phyloP scores from a whole-genome alignment of 768 basidiomycete genomes.

The Arthromyces matolae region DNA sequence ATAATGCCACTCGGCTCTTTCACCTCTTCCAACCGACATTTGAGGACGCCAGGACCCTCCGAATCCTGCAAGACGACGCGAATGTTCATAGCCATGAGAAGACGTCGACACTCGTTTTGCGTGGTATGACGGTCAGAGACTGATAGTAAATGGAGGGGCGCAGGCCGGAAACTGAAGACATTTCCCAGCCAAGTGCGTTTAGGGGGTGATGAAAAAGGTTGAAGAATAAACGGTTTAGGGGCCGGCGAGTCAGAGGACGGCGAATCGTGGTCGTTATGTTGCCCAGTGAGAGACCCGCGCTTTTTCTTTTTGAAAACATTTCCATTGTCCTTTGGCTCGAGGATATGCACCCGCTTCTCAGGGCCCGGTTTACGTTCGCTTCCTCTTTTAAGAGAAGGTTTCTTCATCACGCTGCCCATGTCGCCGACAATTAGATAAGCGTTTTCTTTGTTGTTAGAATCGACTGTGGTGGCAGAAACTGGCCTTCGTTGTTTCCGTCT shows the following conservation, averaged over 20 bases:
- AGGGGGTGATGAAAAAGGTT: slow-evolving; percentile 41
- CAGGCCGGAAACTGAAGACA: slow-evolving; percentile 82
- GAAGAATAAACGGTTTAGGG: slow-evolving; percentile 33
- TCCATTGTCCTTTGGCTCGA: slow-evolving; percentile 39
- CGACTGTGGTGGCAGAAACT: slow-evolving; percentile 20
- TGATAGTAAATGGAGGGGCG: slow-evolving; percentile 55
- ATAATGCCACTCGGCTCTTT: slow-evolving; percentile 52
- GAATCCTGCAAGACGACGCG: slow-evolving; percentile 61
- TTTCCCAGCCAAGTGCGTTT: slow-evolving; percentile 83
- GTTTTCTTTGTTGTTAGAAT: slow-evolving; percentile 58
- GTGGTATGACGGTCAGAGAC: slow-evolving; percentile 59
- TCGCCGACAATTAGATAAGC: slow-evolving; percentile 14
- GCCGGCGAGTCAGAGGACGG: slow-evolving; percentile 31
- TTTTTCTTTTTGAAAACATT: slow-evolving; percentile 34
- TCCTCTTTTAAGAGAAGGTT: slow-evolving; percentile 43
- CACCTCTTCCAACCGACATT: slow-evolving; percentile 71
- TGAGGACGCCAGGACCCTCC: slow-evolving; percentile 64
- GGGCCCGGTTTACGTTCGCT: slow-evolving; percentile 26
- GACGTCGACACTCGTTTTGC: slow-evolving; percentile 65
- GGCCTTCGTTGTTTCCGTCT: slow-evolving; percentile 31
- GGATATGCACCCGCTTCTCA: slow-evolving; percentile 44
- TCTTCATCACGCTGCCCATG: slow-evolving; percentile 29
- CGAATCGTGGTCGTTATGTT: slow-evolving; percentile 47
- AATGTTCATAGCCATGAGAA: slow-evolving; percentile 71
- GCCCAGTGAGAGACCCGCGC: slow-evolving; percentile 16